Evolutionary conservation across 2,329 filamentous ascomycete species (phyloP).

Genomic region (Verticillium zaregamsianum): DNA sequence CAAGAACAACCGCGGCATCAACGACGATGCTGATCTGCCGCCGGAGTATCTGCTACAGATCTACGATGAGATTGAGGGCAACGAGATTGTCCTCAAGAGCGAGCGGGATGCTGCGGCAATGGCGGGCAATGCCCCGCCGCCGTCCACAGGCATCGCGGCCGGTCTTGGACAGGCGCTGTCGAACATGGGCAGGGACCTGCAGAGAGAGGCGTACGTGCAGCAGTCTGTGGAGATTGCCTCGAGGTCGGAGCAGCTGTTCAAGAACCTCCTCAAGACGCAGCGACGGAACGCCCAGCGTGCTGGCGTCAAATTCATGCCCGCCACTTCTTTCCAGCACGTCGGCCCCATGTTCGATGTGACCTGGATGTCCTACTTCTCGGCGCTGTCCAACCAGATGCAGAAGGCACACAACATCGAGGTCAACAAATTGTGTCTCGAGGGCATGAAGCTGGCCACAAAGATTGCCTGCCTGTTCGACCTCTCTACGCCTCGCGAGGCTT

Average conservation of each 20-base stretch:
- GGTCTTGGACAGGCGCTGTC: constrained; percentile 85
- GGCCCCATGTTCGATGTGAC: constrained; percentile 98
- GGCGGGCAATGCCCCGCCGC: constrained; percentile 58
- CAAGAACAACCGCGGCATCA: constrained; percentile 98
- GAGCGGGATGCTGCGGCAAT: constrained; percentile 88
- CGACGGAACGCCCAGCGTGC: constrained; percentile 70
- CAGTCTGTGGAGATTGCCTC: constrained; percentile 88
- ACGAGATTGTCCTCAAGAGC: constrained; percentile 92
- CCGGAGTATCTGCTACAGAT: constrained; percentile 87
- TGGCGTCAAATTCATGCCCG: constrained; percentile 77
- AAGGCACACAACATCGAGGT: constrained; percentile 90
- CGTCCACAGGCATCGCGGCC: constrained; percentile 68
- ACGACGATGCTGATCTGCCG: constrained; percentile 89
- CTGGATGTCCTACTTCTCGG: constrained; percentile 99
- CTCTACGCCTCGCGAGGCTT: constrained; percentile 88
- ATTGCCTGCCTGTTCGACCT: constrained; percentile 93
- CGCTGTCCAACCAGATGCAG: constrained; percentile 87
- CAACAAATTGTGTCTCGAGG: constrained; percentile 88
- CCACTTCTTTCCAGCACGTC: constrained; percentile 89
- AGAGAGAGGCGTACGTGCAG: constrained; percentile 88
- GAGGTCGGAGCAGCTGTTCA: constrained; percentile 79
- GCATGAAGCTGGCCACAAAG: constrained; percentile 87
- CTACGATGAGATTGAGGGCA: constrained; percentile 84
- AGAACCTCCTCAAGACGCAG: constrained; percentile 86
- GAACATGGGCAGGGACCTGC: constrained; percentile 85